Evolutionary conservation across 192 early-diverging fungal species (phyloP).

Genomic region (Coemansia reversa): DNA sequence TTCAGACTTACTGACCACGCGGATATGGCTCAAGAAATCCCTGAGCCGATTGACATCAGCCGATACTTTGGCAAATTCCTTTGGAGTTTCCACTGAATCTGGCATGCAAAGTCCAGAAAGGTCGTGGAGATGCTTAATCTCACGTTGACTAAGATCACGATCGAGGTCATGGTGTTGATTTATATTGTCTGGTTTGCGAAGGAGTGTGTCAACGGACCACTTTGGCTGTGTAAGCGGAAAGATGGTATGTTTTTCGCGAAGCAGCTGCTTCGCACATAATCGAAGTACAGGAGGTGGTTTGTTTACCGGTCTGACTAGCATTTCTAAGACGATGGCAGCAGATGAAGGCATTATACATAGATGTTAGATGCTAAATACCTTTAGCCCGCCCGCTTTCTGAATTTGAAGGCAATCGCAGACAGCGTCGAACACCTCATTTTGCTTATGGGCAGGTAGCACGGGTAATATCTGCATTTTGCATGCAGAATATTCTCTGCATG

Average conservation of each 20-base stretch:
- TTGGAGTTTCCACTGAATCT: constrained; percentile 4
- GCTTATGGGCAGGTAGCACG: background rate
- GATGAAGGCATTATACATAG: background rate
- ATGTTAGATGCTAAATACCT: background rate
- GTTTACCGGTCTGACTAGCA: background rate
- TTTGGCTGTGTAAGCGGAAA: constrained; percentile 27
- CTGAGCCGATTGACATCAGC: constrained; percentile 39
- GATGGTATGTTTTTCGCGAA: no score
- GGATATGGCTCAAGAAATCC: constrained; percentile 42
- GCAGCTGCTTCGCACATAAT: background rate
- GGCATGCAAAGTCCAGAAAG: constrained; percentile 35
- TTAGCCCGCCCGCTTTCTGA: background rate
- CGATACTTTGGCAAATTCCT: constrained; percentile 5
- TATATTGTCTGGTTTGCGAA: constrained; percentile 11
- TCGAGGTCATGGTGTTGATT: constrained; percentile 12
- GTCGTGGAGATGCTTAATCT: constrained; percentile 24
- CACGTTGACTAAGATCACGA: background rate
- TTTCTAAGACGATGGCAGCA: background rate
- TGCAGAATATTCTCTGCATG: background rate
- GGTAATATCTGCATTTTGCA: background rate
- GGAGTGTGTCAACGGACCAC: constrained; percentile 24
- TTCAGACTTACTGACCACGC: constrained; percentile 17
- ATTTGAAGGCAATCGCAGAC: background rate
- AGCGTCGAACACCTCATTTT: background rate
- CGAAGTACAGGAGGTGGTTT: background rate